Evolutionary conservation across 129 eudicot species (phyloP), one percentile per base, ranked within the genome.

Genomic region (Pseudognaphalium luteoalbum): DNA sequence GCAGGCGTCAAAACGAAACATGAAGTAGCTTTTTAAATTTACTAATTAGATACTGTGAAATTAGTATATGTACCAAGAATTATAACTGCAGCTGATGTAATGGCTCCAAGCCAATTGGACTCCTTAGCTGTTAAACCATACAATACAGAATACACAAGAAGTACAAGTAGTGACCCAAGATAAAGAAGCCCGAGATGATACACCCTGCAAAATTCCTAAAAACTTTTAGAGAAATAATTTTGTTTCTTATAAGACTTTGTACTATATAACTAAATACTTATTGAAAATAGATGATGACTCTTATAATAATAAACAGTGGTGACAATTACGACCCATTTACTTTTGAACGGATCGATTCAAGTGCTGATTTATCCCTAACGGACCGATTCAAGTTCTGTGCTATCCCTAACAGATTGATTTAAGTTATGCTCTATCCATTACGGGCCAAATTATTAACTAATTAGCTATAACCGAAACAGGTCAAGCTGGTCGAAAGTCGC

Each of bases 121-220:
- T 91, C 97, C 78, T 88, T 95, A 58, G 99, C 99, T 19, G 97
- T 91, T 77, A 95, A 81, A 64, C 99, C 97, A 62, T 95, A 95
- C 47, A 91, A 72, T 77, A 95, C 83, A 21, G 99, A 89, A 85
- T 95, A 95, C 39, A 91, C 97, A 78, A 95, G 83, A 68, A 95
- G 92, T 42, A 95, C 99, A 67, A 91, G 80, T 51, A 95, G 87
- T 72, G 99, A 95, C 65, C 96, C 92, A 64, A 87, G 83, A 77
- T 95, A 95, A 54, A 95, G 89, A 79, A 84, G 88, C 70, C 99
- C 97, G 42, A 95, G 97, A 80, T 95, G 99, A 70, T 87, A 86
- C 76, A 90, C 96, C 87, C 99, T 95, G 96, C 84, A 80, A 70
- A 37, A 66, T 16, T 15, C 42, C 54, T 42, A 15, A 78, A 74